phyloP scores from a whole-genome alignment of 2,329 filamentous ascomycete genomes.

The Zarea fungicola region DNA sequence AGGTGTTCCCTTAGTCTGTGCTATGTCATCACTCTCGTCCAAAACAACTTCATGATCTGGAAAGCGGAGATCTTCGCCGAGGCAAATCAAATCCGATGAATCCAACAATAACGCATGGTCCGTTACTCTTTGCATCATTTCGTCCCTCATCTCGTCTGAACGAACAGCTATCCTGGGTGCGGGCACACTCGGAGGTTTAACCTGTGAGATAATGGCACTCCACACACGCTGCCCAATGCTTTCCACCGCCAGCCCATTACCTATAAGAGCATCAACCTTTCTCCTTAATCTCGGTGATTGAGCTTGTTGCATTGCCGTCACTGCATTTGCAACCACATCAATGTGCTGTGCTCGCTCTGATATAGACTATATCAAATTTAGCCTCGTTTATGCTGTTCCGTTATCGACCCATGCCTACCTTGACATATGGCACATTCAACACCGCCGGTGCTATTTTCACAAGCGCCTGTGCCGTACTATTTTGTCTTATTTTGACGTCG shows the following conservation, averaged over 20 bases:
- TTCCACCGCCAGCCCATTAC: background rate
- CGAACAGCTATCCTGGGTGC: background rate
- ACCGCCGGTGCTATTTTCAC: slow-evolving; percentile 28
- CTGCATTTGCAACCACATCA: slow-evolving; percentile 24
- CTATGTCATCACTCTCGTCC: background rate
- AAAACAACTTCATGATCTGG: background rate
- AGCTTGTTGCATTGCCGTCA: slow-evolving; percentile 28
- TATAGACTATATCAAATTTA: slow-evolving; percentile 19
- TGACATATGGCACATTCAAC: slow-evolving; percentile 31
- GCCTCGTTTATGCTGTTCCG: rapidly evolving
- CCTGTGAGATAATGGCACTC: background rate
- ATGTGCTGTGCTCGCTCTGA: slow-evolving; percentile 23
- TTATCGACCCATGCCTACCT: slow-evolving; percentile 19
- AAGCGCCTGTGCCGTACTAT: slow-evolving; percentile 20
- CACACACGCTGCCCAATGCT: background rate
- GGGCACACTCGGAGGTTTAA: background rate
- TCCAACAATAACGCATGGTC: too few relatives aligned
- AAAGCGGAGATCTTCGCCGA: slow-evolving; percentile 1
- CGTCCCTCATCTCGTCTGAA: background rate
- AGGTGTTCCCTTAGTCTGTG: too few relatives aligned
- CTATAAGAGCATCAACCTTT: slow-evolving; percentile 21
- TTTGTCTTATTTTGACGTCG: slow-evolving; percentile 18
- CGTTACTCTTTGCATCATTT: background rate
- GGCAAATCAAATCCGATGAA: background rate
- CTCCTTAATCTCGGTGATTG: slow-evolving; percentile 30